phyloP scores from a whole-genome alignment of 257 asterid genomes.

The Solanum clarkiae region DNA sequence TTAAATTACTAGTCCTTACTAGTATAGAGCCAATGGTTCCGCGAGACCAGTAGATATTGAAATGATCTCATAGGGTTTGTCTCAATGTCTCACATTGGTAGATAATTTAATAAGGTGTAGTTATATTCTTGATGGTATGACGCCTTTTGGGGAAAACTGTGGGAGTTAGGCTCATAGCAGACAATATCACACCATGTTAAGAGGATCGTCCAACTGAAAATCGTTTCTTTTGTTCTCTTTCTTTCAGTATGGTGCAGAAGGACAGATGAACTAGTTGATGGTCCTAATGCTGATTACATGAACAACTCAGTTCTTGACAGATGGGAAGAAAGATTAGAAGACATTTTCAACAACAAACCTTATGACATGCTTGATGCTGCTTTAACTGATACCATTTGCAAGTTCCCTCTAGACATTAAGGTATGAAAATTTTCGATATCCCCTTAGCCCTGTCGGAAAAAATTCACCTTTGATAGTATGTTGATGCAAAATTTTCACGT shows the following conservation, averaged over 20 bases:
- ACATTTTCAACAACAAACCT: slow-evolving; percentile 56
- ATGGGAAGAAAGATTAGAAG: slow-evolving; percentile 71
- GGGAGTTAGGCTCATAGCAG: not conserved
- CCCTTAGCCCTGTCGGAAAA: not conserved
- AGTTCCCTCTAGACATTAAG: slow-evolving; percentile 68
- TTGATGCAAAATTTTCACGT: not conserved
- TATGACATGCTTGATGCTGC: slow-evolving; percentile 78
- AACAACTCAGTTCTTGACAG: slow-evolving; percentile 50
- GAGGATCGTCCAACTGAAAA: not conserved
- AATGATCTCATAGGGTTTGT: not conserved
- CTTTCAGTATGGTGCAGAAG: slow-evolving; percentile 80
- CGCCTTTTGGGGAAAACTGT: not conserved
- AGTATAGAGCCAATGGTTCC: not conserved
- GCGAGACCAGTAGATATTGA: not conserved
- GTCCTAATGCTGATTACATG: slow-evolving; percentile 49
- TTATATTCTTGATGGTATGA: not conserved
- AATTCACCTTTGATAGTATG: too few species aligned
- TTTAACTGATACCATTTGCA: slow-evolving; percentile 51
- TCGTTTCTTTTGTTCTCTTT: not conserved
- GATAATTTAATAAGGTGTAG: not conserved
- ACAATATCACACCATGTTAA: not conserved
- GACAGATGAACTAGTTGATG: slow-evolving; percentile 79
- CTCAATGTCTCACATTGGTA: too few species aligned
- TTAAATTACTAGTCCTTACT: not conserved
- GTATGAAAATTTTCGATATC: slow-evolving; percentile 8